A percentile compares a stretch with the other conserved stretches of the same genome.
These are phyloP conservation scores for Rhynchosporium graminicola DNA, from an alignment of 2,329 filamentous ascomycete genomes.

Conservation along the genomic window DNA sequence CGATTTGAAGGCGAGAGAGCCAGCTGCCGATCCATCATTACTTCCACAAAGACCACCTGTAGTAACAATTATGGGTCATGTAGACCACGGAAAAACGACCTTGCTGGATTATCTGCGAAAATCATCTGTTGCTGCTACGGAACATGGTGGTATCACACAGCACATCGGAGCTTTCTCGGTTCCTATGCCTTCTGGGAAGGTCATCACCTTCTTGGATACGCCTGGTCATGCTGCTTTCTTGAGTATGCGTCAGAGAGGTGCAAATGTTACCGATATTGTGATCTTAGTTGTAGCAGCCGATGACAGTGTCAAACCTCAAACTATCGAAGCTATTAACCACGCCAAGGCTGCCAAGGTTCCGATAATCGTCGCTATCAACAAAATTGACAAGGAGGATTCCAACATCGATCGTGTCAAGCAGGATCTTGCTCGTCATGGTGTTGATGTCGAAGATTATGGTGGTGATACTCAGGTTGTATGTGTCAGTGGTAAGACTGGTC, in stretches of 20 bases:
- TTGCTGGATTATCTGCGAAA: slow-evolving; percentile 91
- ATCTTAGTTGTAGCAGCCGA: slow-evolving; percentile 94
- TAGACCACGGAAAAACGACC: slow-evolving; percentile 98
- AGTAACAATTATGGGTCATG: slow-evolving; percentile 98
- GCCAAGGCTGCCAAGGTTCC: slow-evolving; percentile 84
- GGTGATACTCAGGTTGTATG: slow-evolving; percentile 90
- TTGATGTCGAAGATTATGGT: slow-evolving; percentile 93
- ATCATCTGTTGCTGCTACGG: slow-evolving; percentile 84
- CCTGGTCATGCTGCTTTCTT: slow-evolving; percentile 95
- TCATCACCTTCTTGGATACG: slow-evolving; percentile 95
- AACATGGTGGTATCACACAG: slow-evolving; percentile 96
- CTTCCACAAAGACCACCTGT: slow-evolving; percentile 83
- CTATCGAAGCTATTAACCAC: slow-evolving; percentile 93
- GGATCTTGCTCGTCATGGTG: slow-evolving; percentile 78
- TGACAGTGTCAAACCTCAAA: slow-evolving; percentile 97
- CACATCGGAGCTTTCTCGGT: slow-evolving; percentile 98
- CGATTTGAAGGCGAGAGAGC: slow-evolving; percentile 72
- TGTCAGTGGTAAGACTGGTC: slow-evolving; percentile 90
- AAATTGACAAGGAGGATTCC: slow-evolving; percentile 86
- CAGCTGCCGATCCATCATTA: slow-evolving; percentile 64
- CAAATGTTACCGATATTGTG: slow-evolving; percentile 95
- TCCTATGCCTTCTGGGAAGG: slow-evolving; percentile 78
- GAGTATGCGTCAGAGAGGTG: slow-evolving; percentile 92
- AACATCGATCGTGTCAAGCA: slow-evolving; percentile 82
- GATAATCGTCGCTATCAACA: slow-evolving; percentile 97